Conservation (phyloP, 83 land plant species). For the Thuja plicata region DNA sequence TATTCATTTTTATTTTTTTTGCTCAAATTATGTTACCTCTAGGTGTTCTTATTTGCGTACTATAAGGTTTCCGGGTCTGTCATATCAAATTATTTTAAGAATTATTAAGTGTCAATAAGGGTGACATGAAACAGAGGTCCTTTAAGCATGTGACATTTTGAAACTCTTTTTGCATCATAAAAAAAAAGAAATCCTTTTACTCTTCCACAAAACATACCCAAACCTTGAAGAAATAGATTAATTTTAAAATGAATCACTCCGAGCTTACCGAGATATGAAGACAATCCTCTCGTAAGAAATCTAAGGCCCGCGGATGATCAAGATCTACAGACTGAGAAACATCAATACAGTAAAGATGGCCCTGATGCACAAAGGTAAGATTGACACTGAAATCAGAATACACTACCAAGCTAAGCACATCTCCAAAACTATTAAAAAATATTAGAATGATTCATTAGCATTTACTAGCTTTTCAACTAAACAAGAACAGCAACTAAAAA, state of each 20-base stretch:
- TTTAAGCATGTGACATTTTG: neutral
- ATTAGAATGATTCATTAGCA: neutral
- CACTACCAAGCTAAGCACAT: neutral
- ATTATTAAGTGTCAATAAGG: neutral
- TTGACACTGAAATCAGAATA: neutral
- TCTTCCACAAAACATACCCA: neutral
- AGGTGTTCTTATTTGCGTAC: neutral
- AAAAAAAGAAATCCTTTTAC: neutral
- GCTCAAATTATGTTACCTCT: neutral
- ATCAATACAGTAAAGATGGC: conserved; percentile 92
- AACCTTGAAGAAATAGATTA: neutral
- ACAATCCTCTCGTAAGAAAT: conserved; percentile 88
- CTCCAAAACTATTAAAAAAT: neutral
- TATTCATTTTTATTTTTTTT: neutral
- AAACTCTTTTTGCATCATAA: neutral
- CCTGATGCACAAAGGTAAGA: conserved; percentile 41
- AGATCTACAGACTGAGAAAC: conserved; percentile 97
- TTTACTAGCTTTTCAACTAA: neutral
- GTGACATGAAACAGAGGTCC: neutral
- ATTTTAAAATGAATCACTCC: neutral
- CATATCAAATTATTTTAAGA: neutral
- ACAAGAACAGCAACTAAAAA: neutral
- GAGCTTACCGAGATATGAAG: conserved; percentile 83
- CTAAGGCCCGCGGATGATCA: conserved; percentile 94
- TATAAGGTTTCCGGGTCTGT: neutral